Percentiles rank a stretch among this genome's conserved stretches.
Conservation (phyloP, 2,329 filamentous ascomycete genomes). For the Rutstroemia sp. region DNA sequence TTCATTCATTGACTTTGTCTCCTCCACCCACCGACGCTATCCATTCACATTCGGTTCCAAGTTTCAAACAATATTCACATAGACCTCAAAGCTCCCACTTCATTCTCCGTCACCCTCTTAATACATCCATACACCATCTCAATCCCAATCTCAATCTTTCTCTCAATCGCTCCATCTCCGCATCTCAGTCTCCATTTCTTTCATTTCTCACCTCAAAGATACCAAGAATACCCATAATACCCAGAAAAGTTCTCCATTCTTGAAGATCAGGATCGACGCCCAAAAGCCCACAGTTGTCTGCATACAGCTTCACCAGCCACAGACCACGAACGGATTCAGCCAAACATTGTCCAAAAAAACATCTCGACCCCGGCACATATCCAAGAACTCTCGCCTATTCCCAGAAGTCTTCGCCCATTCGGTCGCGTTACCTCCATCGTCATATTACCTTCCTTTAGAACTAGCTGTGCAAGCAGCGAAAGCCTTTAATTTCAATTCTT, state of each 20-base stretch:
- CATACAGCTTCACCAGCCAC: not conserved
- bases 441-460: conserved; percentile 1
- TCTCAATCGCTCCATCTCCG: too few species aligned
- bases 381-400: not conserved
- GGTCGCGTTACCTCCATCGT: conserved; percentile 1
- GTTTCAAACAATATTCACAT: too few species aligned
- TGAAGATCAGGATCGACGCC: not conserved
- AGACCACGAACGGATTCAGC: not conserved
- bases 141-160: too few species aligned
- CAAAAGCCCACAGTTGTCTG: not conserved
- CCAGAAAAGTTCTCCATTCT: not conserved
- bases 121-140: too few species aligned
- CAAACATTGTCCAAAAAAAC: not conserved
- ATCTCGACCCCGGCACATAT: not conserved
- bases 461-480: not conserved
- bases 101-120: too few species aligned
- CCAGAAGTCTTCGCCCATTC: not conserved
- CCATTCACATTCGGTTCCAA: too few species aligned
- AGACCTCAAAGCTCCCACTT: too few species aligned
- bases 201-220: too few species aligned
- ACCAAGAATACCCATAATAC: not conserved
- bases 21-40: too few species aligned
- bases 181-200: too few species aligned
- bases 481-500: not conserved
- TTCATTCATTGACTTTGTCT: too few species aligned